phyloP scores from a whole-genome alignment of 2,329 filamentous ascomycete species.

The Cladophialophora exuberans region DNA sequence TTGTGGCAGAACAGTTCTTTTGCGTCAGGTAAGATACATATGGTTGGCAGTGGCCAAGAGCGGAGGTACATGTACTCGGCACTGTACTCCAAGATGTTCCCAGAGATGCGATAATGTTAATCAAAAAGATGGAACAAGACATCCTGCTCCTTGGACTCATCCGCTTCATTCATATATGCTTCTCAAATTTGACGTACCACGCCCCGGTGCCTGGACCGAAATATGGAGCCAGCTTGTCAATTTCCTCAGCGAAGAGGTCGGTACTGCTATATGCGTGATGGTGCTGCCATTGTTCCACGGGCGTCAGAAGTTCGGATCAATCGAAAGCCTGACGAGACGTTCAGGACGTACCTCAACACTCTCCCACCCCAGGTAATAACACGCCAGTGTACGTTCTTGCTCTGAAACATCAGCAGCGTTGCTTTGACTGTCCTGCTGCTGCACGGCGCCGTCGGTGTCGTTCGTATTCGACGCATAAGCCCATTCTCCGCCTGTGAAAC shows the following conservation, averaged over 20 bases:
- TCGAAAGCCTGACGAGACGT: neutral
- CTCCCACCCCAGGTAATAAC: constrained; percentile 20
- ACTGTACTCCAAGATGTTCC: neutral
- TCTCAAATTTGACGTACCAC: constrained; percentile 17
- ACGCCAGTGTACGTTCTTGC: neutral
- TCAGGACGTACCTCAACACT: constrained; percentile 13
- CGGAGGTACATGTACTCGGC: neutral
- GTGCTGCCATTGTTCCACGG: neutral
- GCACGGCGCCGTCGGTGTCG: constrained; percentile 2
- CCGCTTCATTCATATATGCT: neutral
- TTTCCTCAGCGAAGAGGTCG: constrained; percentile 14
- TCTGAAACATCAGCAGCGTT: neutral
- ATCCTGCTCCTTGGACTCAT: neutral
- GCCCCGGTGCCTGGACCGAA: constrained; percentile 19
- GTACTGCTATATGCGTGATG: constrained; percentile 13
- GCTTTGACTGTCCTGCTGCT: neutral
- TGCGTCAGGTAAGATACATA: constrained; percentile 16
- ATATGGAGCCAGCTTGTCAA: constrained; percentile 16
- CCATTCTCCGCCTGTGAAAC: constrained; percentile 18
- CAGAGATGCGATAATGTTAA: constrained; percentile 2
- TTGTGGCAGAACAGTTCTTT: constrained; percentile 12
- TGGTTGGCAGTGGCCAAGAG: neutral
- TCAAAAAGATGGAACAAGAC: neutral
- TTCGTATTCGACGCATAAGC: constrained; percentile 9
- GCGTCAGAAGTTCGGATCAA: neutral